phyloP scores from a whole-genome alignment of 192 early-diverging fungal genomes.

The Spizellomyces punctatus region DNA sequence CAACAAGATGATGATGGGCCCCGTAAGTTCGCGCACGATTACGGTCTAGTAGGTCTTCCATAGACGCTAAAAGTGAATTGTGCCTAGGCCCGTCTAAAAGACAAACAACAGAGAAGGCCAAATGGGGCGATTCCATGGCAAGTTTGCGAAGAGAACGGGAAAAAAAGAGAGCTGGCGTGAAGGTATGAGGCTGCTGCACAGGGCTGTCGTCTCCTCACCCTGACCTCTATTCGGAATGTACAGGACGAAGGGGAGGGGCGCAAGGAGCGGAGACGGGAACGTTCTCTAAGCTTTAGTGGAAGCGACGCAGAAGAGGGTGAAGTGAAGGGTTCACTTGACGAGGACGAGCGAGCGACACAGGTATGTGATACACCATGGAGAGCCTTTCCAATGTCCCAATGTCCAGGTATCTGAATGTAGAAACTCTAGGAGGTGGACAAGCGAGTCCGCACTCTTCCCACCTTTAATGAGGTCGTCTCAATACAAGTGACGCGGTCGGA shows the following conservation, averaged over 20 bases:
- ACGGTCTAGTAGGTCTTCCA: no score
- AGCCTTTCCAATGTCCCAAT: not conserved
- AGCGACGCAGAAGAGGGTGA: not conserved
- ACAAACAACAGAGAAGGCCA: conserved; percentile 21
- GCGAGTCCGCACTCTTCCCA: conserved; percentile 1
- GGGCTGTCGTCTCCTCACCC: no score
- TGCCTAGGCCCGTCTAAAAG: conserved; percentile 20
- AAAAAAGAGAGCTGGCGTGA: conserved; percentile 11
- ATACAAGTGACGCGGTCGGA: conserved; percentile 24
- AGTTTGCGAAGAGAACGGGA: conserved; percentile 23
- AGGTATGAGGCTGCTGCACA: not conserved
- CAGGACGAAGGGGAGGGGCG: not conserved
- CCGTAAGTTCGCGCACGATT: conserved; percentile 3
- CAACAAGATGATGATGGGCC: conserved; percentile 7
- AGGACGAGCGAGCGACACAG: no score
- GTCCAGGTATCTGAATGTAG: no score
- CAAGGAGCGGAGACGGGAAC: not conserved
- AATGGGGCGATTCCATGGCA: conserved; percentile 13
- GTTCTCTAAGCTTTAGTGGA: not conserved
- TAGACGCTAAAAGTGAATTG: not conserved
- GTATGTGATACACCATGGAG: not conserved
- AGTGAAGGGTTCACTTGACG: no score
- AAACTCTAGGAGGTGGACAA: no score
- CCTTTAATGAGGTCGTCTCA: conserved; percentile 2
- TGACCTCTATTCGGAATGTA: not conserved